A percentile compares a stretch with the other conserved stretches of the same genome.
Conservation (phyloP, 768 basidiomycete species). For the Favolaschia claudopus region DNA sequence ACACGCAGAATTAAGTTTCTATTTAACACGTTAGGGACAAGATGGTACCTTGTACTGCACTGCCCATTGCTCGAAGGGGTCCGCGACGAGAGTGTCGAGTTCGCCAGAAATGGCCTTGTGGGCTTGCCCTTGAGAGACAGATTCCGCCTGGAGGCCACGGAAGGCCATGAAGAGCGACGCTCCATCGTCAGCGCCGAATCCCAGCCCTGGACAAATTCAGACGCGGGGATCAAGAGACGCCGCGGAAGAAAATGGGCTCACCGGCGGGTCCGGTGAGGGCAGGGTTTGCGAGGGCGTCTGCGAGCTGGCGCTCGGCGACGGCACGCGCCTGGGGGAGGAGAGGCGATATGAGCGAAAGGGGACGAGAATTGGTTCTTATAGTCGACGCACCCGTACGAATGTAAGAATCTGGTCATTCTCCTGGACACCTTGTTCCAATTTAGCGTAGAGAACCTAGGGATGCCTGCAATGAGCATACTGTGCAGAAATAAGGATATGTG, state of each 20-base stretch:
- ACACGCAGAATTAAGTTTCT: slow-evolving; percentile 4
- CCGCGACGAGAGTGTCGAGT: slow-evolving; percentile 75
- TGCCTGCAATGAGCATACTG: slow-evolving; percentile 44
- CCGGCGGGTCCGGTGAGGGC: slow-evolving; percentile 57
- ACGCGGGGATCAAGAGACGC: slow-evolving; percentile 7
- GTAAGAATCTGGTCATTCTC: slow-evolving; percentile 87
- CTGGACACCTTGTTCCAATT: slow-evolving; percentile 64
- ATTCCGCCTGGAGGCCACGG: slow-evolving; percentile 80
- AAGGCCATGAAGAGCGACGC: slow-evolving; percentile 84
- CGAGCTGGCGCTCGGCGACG: slow-evolving; percentile 71
- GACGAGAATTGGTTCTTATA: background rate
- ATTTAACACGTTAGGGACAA: slow-evolving; percentile 17
- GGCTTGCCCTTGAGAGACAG: slow-evolving; percentile 72
- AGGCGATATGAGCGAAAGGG: slow-evolving; percentile 12
- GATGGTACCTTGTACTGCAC: slow-evolving; percentile 67
- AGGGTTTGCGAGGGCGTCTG: slow-evolving; percentile 62
- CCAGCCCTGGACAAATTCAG: slow-evolving; percentile 51
- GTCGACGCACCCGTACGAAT: slow-evolving; percentile 77
- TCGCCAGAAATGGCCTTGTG: slow-evolving; percentile 79
- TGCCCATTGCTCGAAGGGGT: slow-evolving; percentile 86
- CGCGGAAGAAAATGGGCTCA: slow-evolving; percentile 31
- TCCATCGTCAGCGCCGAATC: slow-evolving; percentile 83
- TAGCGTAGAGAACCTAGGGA: slow-evolving; percentile 24
- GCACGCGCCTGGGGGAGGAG: slow-evolving; percentile 81
- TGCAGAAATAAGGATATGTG: no score